Evolutionary conservation across 2,329 filamentous ascomycete genomes (phyloP).

Genomic region (Thelonectria discophora): DNA sequence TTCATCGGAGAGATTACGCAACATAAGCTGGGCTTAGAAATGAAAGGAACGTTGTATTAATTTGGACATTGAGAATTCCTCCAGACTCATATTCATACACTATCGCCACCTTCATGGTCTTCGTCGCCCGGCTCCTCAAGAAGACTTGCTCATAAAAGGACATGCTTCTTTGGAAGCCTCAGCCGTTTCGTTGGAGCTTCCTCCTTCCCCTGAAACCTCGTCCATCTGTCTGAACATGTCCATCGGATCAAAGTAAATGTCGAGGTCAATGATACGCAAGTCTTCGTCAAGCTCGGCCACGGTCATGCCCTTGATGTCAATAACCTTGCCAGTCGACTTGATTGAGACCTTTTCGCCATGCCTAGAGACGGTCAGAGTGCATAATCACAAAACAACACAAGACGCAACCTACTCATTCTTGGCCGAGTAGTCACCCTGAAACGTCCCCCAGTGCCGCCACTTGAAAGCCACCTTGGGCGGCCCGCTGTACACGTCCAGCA

Average conservation of each 20-base stretch:
- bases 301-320: conserved; percentile 71
- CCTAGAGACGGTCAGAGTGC: conserved; percentile 47
- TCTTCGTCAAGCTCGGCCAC: conserved; percentile 69
- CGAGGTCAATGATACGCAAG: conserved; percentile 65
- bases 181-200: neutral
- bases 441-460: conserved; percentile 74
- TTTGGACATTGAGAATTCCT: too few species aligned
- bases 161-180: neutral
- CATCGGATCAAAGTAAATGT: conserved; percentile 73
- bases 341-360: conserved; percentile 69
- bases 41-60: too few species aligned
- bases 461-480: conserved; percentile 70
- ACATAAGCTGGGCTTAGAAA: too few species aligned
- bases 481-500: conserved; percentile 72
- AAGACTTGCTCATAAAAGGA: neutral
- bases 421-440: conserved; percentile 73
- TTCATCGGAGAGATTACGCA: too few species aligned
- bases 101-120: neutral
- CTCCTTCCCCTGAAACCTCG: neutral
- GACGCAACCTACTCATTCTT: conserved; percentile 64
- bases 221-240: conserved; percentile 73
- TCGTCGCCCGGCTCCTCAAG: neutral
- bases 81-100: neutral
- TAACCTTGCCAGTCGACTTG: conserved; percentile 66
- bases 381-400: too few species aligned